Evolutionary conservation across 768 basidiomycete genomes (phyloP), one percentile per base, ranked within the genome.

Genomic region (Asterophora lycoperdoides): DNA sequence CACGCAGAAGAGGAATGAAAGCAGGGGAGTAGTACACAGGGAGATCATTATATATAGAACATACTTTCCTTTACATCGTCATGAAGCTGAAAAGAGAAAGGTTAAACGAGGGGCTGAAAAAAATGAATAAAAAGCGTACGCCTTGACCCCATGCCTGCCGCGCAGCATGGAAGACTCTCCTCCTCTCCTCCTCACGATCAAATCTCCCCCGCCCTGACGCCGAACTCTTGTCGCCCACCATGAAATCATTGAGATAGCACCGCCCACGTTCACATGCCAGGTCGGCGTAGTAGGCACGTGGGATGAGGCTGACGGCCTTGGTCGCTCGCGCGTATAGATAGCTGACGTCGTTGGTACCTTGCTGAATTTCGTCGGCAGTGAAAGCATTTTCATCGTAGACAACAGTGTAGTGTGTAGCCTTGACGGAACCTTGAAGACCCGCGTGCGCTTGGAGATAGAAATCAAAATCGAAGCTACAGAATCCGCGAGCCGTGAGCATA

Each of bases 311-410:
- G 26, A 93, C 91, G 0, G 89, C 84, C 57, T 87, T 85, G 3
- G 89, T 93, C 0, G 89, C 89, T 4, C 90, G 78, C 0, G 85
- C 89, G 56, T 88, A 93, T 11, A 88, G 70, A 59, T 90, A 91
- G 56, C 81, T 81, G 11, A 74, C 65, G 46, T 80, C 71, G 59
- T 91, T 78, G 0, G 86, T 81, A 1, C 88, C 84, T 51, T 81
- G 73, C 60, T 93, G 90, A 9, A 91, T 68, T 13, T 79, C 78
- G 61, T 93, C 83, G 0, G 88, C 83, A 1, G 67, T 67, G n/a
- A 90, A 69, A 3, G 49, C 60, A 59, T 79, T 83, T 66, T 93
- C 89, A 64, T 92, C 89, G 61, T 90, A 86, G 4, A 90, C 74
- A 19, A 89, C 80, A 1, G 78, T 80, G 65, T 91, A 92, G 57